phyloP scores from a whole-genome alignment of 331 rosid genomes.

The Acacia pycnantha region DNA sequence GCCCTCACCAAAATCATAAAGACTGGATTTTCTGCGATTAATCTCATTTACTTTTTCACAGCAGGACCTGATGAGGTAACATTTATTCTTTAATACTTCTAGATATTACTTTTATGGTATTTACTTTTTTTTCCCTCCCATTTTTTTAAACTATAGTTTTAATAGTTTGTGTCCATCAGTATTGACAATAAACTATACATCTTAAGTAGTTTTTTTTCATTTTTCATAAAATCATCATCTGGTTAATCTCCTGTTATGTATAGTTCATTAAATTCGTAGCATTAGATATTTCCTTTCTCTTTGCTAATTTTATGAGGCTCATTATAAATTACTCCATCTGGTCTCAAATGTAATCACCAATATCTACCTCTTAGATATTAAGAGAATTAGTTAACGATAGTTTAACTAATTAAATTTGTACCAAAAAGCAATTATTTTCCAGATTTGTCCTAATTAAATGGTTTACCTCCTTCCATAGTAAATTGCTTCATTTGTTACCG shows the following conservation, averaged over 20 bases:
- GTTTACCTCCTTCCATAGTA: background rate
- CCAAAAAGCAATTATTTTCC: background rate
- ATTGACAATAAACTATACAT: background rate
- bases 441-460: background rate
- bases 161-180: background rate
- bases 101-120: constrained; percentile 2
- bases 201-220: background rate
- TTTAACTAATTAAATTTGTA: background rate
- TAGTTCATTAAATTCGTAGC: background rate
- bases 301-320: background rate
- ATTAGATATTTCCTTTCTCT: background rate
- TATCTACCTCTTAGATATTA: background rate
- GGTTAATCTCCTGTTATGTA: background rate
- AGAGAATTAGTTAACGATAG: background rate
- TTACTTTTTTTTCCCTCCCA: background rate
- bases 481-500: background rate
- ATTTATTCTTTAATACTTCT: constrained; percentile 3
- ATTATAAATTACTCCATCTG: background rate
- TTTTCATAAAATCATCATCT: background rate
- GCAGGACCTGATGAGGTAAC: constrained; percentile 99
- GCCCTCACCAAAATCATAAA: constrained; percentile 92
- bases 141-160: background rate
- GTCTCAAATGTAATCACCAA: background rate
- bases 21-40: constrained; percentile 94
- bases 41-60: constrained; percentile 98